phyloP scores from a whole-genome alignment of 495 filamentous ascomycete species.

The Cairneyella variabilis region DNA sequence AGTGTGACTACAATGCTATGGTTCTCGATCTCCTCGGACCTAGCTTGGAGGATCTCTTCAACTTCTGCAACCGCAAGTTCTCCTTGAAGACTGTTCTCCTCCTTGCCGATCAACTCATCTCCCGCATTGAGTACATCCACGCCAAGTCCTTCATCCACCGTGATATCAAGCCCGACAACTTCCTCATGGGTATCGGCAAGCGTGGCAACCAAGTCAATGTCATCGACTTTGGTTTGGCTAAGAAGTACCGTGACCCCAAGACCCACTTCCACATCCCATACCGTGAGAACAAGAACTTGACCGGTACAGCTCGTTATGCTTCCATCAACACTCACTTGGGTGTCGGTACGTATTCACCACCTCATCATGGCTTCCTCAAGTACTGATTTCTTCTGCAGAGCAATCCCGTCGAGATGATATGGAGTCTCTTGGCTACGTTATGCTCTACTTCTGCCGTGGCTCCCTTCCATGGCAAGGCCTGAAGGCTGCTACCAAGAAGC shows the following conservation, averaged over 20 bases:
- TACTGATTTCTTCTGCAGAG: conserved; percentile 51
- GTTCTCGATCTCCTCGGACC: conserved; percentile 97
- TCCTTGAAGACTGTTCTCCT: conserved; percentile 99
- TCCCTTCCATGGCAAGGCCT: conserved; percentile 99
- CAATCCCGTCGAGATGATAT: conserved; percentile 99
- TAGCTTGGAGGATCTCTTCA: conserved; percentile 99
- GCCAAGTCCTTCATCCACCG: conserved; percentile 99
- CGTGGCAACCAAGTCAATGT: conserved; percentile 99
- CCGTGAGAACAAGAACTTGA: conserved; percentile 99
- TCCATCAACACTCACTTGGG: conserved; percentile 99
- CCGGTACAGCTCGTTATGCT: conserved; percentile 97
- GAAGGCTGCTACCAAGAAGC: conserved; percentile 99
- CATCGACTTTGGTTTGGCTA: conserved; percentile 98
- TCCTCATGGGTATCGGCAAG: conserved; percentile 99
- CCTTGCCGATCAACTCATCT: conserved; percentile 97
- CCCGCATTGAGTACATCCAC: conserved; percentile 99
- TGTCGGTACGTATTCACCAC: conserved; percentile 57
- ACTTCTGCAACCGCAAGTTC: conserved; percentile 99
- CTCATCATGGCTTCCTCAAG: background rate
- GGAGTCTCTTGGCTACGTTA: conserved; percentile 99
- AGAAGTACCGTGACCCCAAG: conserved; percentile 99
- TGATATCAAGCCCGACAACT: conserved; percentile 99
- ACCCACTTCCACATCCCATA: conserved; percentile 99
- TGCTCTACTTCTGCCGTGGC: conserved; percentile 99
- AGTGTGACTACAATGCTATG: conserved; percentile 99